These are phyloP conservation scores for Eimeria brunetti DNA, from an alignment of 169 alveolate genomes.

Conservation along the genomic window DNA sequence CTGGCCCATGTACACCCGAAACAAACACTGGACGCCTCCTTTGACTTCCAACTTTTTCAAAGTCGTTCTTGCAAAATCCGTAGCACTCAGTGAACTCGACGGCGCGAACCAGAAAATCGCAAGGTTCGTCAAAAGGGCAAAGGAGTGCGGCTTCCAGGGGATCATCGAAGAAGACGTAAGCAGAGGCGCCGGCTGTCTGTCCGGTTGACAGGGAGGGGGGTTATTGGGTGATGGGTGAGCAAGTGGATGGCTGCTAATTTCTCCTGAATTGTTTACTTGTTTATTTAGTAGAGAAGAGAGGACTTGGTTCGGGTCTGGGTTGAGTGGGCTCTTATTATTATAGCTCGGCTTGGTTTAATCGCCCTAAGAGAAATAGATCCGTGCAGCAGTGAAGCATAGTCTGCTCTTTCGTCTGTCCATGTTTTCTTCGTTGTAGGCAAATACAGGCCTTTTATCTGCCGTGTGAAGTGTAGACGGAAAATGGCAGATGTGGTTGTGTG, in stretches of 20 bases:
- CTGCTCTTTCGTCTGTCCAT: background rate
- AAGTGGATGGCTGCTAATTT: too few relatives aligned
- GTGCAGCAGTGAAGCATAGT: background rate
- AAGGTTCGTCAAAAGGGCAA: conserved; percentile 33
- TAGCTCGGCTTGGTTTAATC: background rate
- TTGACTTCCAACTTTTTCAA: conserved; percentile 51
- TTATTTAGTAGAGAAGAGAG: background rate
- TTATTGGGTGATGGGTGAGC: background rate
- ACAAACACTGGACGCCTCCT: conserved; percentile 60
- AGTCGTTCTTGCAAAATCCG: conserved; percentile 58
- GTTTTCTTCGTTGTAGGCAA: background rate
- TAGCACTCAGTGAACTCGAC: conserved; percentile 43
- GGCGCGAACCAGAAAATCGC: background rate
- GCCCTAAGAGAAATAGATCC: too few relatives aligned
- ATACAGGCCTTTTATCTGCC: background rate
- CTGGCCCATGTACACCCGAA: conserved; percentile 80
- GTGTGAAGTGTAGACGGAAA: too few relatives aligned
- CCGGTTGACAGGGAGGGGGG: background rate
- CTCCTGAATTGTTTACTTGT: background rate
- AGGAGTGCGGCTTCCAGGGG: conserved; percentile 50
- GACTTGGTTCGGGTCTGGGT: background rate
- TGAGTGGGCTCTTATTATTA: background rate
- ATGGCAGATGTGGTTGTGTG: background rate
- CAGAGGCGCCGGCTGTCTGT: background rate
- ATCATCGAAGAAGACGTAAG: conserved; percentile 59